Percentiles rank a stretch among this genome's conserved stretches.
Conservation (phyloP, 306 rosid genomes). For the Gastrolobium villosum region DNA sequence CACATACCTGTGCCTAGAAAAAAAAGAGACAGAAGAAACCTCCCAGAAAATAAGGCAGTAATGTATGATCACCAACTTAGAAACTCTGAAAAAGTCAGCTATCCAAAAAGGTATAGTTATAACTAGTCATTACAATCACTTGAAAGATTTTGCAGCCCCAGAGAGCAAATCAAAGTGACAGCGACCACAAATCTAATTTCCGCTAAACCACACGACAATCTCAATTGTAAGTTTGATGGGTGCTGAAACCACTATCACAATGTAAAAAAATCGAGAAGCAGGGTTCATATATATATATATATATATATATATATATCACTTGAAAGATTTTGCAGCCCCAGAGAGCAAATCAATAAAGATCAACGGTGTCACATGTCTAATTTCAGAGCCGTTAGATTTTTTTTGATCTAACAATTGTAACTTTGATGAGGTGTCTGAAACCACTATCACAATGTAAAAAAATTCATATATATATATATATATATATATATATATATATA, state of each 20-base stretch:
- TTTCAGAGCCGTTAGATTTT: too few relatives aligned
- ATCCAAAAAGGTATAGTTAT: background rate
- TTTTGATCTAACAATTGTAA: too few relatives aligned
- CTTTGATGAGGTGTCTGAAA: background rate
- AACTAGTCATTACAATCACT: background rate
- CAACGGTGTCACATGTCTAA: too few relatives aligned
- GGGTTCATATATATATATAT: background rate
- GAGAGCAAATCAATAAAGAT: too few relatives aligned
- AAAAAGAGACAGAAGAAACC: background rate
- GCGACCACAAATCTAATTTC: slow-evolving; percentile 9
- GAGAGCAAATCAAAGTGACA: slow-evolving; percentile 7
- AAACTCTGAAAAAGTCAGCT: background rate
- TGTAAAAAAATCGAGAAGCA: too few relatives aligned
- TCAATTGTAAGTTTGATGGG: background rate
- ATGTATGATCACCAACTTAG: background rate
- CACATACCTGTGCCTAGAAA: slow-evolving; percentile 3
- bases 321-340: too few relatives aligned
- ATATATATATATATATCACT: too few relatives aligned
- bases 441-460: slow-evolving; percentile 3
- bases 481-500: too few relatives aligned
- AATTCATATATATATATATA: too few relatives aligned
- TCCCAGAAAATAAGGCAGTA: slow-evolving; percentile 4
- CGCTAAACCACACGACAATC: background rate
- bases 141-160: background rate
- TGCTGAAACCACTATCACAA: background rate